phyloP scores from a whole-genome alignment of 169 alveolate genomes.

The Cryptosporidium ubiquitum region DNA sequence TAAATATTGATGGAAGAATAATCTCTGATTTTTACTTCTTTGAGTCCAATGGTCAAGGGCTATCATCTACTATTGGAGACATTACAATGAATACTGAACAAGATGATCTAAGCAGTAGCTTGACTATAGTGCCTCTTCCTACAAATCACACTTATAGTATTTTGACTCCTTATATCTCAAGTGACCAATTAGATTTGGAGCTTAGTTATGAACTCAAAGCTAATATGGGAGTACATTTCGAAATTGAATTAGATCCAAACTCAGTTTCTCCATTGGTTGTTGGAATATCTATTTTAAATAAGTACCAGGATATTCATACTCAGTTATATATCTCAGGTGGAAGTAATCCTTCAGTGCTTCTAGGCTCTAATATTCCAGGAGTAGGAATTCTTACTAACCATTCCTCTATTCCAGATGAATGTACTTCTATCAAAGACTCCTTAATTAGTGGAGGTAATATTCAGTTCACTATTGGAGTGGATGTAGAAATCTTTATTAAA shows the following conservation, averaged over 20 bases:
- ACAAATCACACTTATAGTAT: neutral
- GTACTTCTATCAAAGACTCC: neutral
- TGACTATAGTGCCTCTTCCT: neutral
- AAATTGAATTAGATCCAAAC: slow-evolving; percentile 1
- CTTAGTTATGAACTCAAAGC: slow-evolving; percentile 23
- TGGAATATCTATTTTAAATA: slow-evolving; percentile 20
- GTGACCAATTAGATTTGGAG: slow-evolving; percentile 2
- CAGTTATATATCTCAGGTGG: slow-evolving; percentile 36
- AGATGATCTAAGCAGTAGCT: neutral
- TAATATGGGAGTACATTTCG: slow-evolving; percentile 38
- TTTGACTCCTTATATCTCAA: slow-evolving; percentile 16
- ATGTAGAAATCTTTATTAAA: neutral
- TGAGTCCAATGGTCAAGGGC: slow-evolving; percentile 30
- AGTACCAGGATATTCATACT: slow-evolving; percentile 12
- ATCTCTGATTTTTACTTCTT: slow-evolving; percentile 35
- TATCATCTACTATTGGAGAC: slow-evolving; percentile 34
- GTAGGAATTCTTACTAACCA: slow-evolving; percentile 40
- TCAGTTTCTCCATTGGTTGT: slow-evolving; percentile 5
- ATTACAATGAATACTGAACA: slow-evolving; percentile 48
- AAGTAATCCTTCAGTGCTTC: slow-evolving; percentile 29
- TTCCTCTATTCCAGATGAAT: neutral
- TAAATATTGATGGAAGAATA: neutral
- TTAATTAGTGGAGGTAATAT: neutral
- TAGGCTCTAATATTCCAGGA: slow-evolving; percentile 43
- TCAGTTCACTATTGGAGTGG: slow-evolving; percentile 43